These are phyloP conservation scores for Penicillium italicum DNA, from an alignment of 2,329 filamentous ascomycete genomes.

Conservation along the genomic window DNA sequence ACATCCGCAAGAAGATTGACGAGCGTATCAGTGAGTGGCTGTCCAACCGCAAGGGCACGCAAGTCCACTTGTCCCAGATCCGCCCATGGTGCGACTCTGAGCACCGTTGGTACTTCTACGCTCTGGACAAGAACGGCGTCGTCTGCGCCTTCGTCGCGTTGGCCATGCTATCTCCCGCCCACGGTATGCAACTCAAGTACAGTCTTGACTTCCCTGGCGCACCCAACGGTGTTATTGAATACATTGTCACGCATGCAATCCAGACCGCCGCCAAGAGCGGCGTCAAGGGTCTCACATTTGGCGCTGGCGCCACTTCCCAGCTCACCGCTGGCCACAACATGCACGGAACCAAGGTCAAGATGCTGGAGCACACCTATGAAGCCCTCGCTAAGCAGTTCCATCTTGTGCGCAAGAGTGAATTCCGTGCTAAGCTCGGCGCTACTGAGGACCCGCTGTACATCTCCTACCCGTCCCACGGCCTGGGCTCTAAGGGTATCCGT, in stretches of 20 bases:
- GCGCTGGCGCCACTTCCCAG: conserved; percentile 71
- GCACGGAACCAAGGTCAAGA: conserved; percentile 72
- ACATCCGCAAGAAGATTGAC: conserved; percentile 67
- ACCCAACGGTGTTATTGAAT: conserved; percentile 83
- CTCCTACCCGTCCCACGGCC: conserved; percentile 80
- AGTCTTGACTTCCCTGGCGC: conserved; percentile 87
- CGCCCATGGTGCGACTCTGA: conserved; percentile 79
- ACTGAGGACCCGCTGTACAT: conserved; percentile 82
- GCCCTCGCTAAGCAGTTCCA: conserved; percentile 77
- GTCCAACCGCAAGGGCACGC: conserved; percentile 71
- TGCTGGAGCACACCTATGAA: conserved; percentile 78
- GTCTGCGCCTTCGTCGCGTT: conserved; percentile 77
- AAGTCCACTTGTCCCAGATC: conserved; percentile 88
- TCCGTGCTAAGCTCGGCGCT: conserved; percentile 85
- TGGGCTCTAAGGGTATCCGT: conserved; percentile 75
- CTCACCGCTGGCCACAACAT: conserved; percentile 78
- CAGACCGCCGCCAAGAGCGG: conserved; percentile 58
- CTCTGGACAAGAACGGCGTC: conserved; percentile 66
- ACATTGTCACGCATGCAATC: conserved; percentile 70
- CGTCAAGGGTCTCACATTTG: conserved; percentile 73
- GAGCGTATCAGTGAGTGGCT: conserved; percentile 76
- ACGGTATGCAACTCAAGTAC: conserved; percentile 95
- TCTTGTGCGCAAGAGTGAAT: conserved; percentile 79
- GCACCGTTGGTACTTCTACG: conserved; percentile 83
- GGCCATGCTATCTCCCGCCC: conserved; percentile 71